Conservation (phyloP, 2,329 filamentous ascomycete species). For the Colletotrichum sp. region DNA sequence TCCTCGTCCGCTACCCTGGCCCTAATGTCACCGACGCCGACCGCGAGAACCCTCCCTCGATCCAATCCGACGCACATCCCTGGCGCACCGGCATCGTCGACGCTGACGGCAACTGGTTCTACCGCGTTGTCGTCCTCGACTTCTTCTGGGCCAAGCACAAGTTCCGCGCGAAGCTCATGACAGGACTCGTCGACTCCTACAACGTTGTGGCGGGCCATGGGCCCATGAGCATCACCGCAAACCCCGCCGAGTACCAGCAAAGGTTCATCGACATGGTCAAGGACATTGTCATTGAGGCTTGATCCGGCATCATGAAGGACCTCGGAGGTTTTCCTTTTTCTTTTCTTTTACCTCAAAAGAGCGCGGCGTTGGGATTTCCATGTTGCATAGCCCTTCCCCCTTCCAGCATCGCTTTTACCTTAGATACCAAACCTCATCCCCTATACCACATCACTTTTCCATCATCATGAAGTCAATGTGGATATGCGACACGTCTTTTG, state of each 20-base stretch:
- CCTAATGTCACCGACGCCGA: conserved; percentile 10
- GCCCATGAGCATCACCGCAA: conserved; percentile 78
- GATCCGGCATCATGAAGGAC: neutral
- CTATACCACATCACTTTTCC: neutral
- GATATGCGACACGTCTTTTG: neutral
- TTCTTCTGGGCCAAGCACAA: conserved; percentile 84
- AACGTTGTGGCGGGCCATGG: conserved; percentile 69
- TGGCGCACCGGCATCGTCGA: conserved; percentile 70
- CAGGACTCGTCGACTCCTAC: conserved; percentile 66
- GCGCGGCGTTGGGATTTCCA: neutral
- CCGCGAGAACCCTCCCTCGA: conserved; percentile 48
- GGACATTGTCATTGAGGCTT: conserved; percentile 43
- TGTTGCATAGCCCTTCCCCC: neutral
- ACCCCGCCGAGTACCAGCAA: conserved; percentile 69
- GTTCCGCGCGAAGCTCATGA: conserved; percentile 69
- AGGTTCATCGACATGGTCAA: conserved; percentile 56
- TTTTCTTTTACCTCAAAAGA: neutral
- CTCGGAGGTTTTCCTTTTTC: neutral
- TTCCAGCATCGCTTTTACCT: neutral
- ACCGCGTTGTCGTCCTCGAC: conserved; percentile 71
- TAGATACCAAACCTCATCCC: neutral
- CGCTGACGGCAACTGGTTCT: conserved; percentile 68
- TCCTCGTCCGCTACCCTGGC: conserved; percentile 60
- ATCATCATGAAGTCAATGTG: neutral
- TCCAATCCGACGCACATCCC: conserved; percentile 27